These are phyloP conservation scores for Pochonia chlamydosporia DNA, from an alignment of 2,329 filamentous ascomycete genomes.

Conservation along the genomic window DNA sequence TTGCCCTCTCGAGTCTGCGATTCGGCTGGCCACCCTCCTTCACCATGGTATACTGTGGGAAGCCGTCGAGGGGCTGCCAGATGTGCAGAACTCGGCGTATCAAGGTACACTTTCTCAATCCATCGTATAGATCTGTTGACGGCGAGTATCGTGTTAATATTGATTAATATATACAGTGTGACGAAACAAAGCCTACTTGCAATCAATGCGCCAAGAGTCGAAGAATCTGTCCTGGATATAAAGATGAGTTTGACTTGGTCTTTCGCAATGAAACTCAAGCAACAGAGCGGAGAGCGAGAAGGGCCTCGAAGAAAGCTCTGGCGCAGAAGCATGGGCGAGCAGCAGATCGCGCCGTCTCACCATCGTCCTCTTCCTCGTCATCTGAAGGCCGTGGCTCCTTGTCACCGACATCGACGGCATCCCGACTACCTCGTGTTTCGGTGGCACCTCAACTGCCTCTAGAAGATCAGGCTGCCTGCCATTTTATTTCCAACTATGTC, in stretches of 20 bases:
- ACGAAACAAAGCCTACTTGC: slow-evolving; percentile 61
- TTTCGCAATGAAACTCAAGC: slow-evolving; percentile 68
- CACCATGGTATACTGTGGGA: slow-evolving; percentile 60
- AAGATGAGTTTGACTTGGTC: slow-evolving; percentile 66
- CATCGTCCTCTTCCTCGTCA: slow-evolving; percentile 11
- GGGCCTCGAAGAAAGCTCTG: slow-evolving; percentile 43
- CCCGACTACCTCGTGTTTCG: slow-evolving; percentile 15
- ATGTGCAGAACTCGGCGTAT: slow-evolving; percentile 69
- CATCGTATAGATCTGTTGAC: not conserved
- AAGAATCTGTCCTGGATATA: slow-evolving; percentile 60
- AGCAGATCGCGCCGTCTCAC: slow-evolving; percentile 12
- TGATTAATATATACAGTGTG: slow-evolving; percentile 45
- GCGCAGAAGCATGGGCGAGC: slow-evolving; percentile 28
- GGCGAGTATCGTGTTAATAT: not conserved
- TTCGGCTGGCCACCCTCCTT: not conserved
- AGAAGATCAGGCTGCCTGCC: slow-evolving; percentile 51
- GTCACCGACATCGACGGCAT: slow-evolving; percentile 13
- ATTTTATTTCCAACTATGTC: slow-evolving; percentile 57
- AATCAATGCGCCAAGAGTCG: slow-evolving; percentile 59
- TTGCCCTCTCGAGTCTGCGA: not conserved
- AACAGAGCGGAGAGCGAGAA: slow-evolving; percentile 56
- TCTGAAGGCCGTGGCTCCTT: slow-evolving; percentile 3
- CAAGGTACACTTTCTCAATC: slow-evolving; percentile 45
- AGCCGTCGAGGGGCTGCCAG: slow-evolving; percentile 64
- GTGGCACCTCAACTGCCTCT: slow-evolving; percentile 38